Percentiles rank a stretch among this genome's conserved stretches.
Conservation (phyloP, 495 filamentous ascomycete genomes). For the Aspergillus steynii region DNA sequence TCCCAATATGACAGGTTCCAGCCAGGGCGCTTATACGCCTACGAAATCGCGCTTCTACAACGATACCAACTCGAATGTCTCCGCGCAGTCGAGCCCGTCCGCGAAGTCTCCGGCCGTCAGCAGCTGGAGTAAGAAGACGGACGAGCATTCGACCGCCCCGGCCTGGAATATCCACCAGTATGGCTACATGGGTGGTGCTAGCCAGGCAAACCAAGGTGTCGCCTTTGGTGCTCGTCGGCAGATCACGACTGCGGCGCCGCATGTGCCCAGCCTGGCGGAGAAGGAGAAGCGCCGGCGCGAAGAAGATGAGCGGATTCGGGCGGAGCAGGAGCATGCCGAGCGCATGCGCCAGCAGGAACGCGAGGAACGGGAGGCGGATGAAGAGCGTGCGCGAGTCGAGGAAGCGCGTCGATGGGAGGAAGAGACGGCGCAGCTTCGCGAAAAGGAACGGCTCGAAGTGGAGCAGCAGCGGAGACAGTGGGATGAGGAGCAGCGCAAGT, state of each 20-base stretch:
- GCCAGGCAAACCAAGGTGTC: conserved; percentile 92
- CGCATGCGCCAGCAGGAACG: conserved; percentile 57
- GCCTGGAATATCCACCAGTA: conserved; percentile 99
- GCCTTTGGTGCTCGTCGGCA: conserved; percentile 88
- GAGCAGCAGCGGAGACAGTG: conserved; percentile 79
- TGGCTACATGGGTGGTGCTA: conserved; percentile 97
- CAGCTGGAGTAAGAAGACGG: conserved; percentile 85
- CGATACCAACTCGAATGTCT: conserved; percentile 56
- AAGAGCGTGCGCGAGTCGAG: conserved; percentile 57
- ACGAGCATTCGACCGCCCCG: conserved; percentile 77
- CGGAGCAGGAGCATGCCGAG: conserved; percentile 67
- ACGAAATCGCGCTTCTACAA: conserved; percentile 60
- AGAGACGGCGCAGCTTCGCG: conserved; percentile 66
- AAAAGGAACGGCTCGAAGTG: conserved; percentile 64
- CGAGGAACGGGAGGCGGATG: conserved; percentile 74
- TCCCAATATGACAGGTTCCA: conserved; percentile 68
- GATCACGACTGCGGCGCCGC: conserved; percentile 80
- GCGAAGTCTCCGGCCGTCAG: conserved; percentile 66
- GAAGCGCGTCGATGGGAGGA: conserved; percentile 82
- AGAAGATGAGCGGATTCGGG: conserved; percentile 61
- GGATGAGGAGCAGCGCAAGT: conserved; percentile 81
- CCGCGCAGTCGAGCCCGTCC: conserved; percentile 60
- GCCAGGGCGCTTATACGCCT: conserved; percentile 34
- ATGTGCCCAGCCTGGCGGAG: conserved; percentile 72
- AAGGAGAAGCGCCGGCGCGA: conserved; percentile 62